phyloP scores from a whole-genome alignment of 2,329 filamentous ascomycete species.

The Penicillium sp. region DNA sequence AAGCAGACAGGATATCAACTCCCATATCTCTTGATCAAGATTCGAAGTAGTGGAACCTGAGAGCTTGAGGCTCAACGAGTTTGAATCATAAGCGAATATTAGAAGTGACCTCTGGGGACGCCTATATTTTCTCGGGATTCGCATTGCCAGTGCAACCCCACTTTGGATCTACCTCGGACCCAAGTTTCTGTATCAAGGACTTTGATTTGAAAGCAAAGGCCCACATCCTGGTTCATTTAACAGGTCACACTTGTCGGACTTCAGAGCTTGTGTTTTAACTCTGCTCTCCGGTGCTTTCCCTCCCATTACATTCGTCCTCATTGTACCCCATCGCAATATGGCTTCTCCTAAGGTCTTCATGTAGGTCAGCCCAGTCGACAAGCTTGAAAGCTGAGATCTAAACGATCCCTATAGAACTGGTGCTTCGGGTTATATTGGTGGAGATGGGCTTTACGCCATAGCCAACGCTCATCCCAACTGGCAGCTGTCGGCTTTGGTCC shows the following conservation, averaged over 20 bases:
- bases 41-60: no score
- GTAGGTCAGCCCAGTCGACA: slow-evolving; percentile 24
- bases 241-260: not conserved
- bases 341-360: slow-evolving; percentile 34
- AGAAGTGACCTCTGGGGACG: no score
- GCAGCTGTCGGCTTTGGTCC: slow-evolving; percentile 45
- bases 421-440: slow-evolving; percentile 54
- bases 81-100: not conserved
- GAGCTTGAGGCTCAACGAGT: not conserved
- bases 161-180: not conserved
- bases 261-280: not conserved
- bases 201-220: slow-evolving; percentile 29
- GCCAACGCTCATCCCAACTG: slow-evolving; percentile 48
- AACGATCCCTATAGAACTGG: slow-evolving; percentile 43
- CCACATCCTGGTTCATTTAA: not conserved
- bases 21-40: no score
- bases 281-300: not conserved
- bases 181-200: not conserved
- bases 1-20: no score
- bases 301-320: not conserved
- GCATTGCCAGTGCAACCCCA: not conserved
- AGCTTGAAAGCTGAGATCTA: slow-evolving; percentile 11
- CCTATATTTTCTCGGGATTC: not conserved
- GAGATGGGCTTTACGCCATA: slow-evolving; percentile 50
- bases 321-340: slow-evolving; percentile 17